These are phyloP conservation scores for Termitomyces eurrhizus DNA, from an alignment of 768 basidiomycete genomes.

Conservation along the genomic window DNA sequence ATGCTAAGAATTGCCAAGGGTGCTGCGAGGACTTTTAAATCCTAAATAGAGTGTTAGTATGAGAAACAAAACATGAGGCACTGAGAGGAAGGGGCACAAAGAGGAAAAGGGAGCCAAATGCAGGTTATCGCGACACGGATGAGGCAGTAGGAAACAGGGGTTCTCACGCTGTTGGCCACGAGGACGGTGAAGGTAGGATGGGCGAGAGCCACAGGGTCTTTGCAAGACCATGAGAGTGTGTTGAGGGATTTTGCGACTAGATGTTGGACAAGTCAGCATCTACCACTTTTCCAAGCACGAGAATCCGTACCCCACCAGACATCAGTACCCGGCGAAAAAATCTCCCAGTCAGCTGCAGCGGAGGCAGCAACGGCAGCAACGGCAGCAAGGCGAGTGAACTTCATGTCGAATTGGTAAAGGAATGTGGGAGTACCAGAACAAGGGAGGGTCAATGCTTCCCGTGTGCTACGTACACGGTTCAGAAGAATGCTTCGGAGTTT, in stretches of 20 bases:
- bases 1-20: slow-evolving; percentile 47
- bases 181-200: slow-evolving; percentile 44
- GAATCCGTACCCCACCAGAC: slow-evolving; percentile 59
- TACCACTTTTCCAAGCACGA: not conserved
- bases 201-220: slow-evolving; percentile 24
- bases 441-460: not conserved
- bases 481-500: slow-evolving; percentile 6
- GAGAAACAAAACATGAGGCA: not conserved
- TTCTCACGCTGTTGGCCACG: slow-evolving; percentile 37
- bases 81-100: too few species aligned
- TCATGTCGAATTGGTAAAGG: slow-evolving; percentile 9
- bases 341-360: slow-evolving; percentile 36
- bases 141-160: not conserved
- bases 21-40: slow-evolving; percentile 32
- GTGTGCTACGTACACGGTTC: not conserved
- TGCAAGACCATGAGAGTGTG: slow-evolving; percentile 57
- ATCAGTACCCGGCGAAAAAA: slow-evolving; percentile 41
- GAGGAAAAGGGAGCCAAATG: not conserved
- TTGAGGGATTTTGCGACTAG: slow-evolving; percentile 57
- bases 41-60: slow-evolving; percentile 8
- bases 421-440: slow-evolving; percentile 10
- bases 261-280: not conserved
- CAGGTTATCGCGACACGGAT: not conserved
- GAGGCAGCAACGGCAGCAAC: slow-evolving; percentile 34
- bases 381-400: slow-evolving; percentile 25